A percentile compares a stretch with the other conserved stretches of the same genome.
Conservation (phyloP, 169 alveolate species). For the Eimeria praecox region DNA sequence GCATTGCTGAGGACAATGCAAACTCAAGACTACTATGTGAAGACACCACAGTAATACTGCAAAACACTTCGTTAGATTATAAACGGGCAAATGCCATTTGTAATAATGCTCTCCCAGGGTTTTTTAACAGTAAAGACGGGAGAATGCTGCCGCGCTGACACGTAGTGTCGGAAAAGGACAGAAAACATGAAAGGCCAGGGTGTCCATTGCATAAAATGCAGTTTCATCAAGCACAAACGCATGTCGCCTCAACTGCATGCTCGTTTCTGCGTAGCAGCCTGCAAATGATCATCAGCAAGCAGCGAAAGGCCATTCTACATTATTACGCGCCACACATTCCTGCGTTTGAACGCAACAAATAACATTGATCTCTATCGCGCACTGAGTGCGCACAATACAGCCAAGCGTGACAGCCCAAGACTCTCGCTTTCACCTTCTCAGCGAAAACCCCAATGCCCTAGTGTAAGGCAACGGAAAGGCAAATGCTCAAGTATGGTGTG, state of each 20-base stretch:
- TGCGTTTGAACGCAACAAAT: neutral
- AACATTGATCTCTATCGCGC: neutral
- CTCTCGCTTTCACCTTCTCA: neutral
- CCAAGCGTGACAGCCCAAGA: neutral
- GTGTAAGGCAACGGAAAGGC: neutral
- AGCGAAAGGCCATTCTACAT: too few relatives aligned
- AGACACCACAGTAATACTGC: neutral
- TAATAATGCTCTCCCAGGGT: neutral
- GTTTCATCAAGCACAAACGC: neutral
- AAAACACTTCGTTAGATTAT: neutral
- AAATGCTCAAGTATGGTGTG: neutral
- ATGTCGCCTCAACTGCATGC: neutral
- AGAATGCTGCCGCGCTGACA: neutral
- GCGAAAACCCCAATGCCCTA: neutral
- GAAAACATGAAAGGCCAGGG: neutral
- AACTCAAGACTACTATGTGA: neutral
- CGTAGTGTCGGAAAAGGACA: neutral
- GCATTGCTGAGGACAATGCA: too few relatives aligned
- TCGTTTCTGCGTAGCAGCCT: neutral
- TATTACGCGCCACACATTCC: neutral
- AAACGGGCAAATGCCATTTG: neutral
- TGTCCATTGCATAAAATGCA: neutral
- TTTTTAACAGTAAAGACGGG: too few relatives aligned
- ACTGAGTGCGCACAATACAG: neutral
- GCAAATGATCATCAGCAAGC: neutral